Evolutionary conservation across 2,329 filamentous ascomycete genomes (phyloP).

Genomic region (Talaromyces sp.): DNA sequence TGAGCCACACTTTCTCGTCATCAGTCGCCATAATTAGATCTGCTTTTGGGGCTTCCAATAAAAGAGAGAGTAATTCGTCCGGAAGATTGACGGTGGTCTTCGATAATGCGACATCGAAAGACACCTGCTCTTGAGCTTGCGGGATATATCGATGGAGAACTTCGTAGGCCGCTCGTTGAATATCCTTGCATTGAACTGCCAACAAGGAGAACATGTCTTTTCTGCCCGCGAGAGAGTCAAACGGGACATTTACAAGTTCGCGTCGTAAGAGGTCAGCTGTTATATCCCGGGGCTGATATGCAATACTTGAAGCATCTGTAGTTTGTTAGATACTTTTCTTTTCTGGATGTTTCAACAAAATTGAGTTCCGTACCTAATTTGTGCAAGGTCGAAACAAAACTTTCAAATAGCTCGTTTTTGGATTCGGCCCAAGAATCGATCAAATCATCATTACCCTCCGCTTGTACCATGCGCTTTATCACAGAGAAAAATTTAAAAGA

Average conservation of each 20-base stretch:
- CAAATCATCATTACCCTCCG: slow-evolving; percentile 80
- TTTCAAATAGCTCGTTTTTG: slow-evolving; percentile 54
- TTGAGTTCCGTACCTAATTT: slow-evolving; percentile 31
- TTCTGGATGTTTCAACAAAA: background rate
- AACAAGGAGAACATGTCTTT: slow-evolving; percentile 69
- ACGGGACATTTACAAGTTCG: slow-evolving; percentile 58
- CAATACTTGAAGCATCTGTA: slow-evolving; percentile 44
- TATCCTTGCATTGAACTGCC: slow-evolving; percentile 64
- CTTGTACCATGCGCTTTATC: slow-evolving; percentile 52
- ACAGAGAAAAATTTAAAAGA: slow-evolving; percentile 65
- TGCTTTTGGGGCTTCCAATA: slow-evolving; percentile 70
- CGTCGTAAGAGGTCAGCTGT: slow-evolving; percentile 70
- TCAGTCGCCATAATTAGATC: slow-evolving; percentile 63
- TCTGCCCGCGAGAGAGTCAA: slow-evolving; percentile 57
- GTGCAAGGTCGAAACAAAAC: slow-evolving; percentile 37
- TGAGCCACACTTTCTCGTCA: slow-evolving; percentile 58
- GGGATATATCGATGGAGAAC: slow-evolving; percentile 78
- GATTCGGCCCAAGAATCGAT: slow-evolving; percentile 64
- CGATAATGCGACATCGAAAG: slow-evolving; percentile 61
- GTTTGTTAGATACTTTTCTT: background rate
- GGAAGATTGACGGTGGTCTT: slow-evolving; percentile 61
- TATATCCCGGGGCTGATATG: slow-evolving; percentile 64
- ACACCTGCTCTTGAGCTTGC: slow-evolving; percentile 69
- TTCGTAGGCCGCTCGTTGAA: slow-evolving; percentile 76
- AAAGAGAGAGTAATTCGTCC: slow-evolving; percentile 74